Evolutionary conservation across 768 basidiomycete species (phyloP), one percentile per base, ranked within the genome.

Genomic region (Chiua virens): DNA sequence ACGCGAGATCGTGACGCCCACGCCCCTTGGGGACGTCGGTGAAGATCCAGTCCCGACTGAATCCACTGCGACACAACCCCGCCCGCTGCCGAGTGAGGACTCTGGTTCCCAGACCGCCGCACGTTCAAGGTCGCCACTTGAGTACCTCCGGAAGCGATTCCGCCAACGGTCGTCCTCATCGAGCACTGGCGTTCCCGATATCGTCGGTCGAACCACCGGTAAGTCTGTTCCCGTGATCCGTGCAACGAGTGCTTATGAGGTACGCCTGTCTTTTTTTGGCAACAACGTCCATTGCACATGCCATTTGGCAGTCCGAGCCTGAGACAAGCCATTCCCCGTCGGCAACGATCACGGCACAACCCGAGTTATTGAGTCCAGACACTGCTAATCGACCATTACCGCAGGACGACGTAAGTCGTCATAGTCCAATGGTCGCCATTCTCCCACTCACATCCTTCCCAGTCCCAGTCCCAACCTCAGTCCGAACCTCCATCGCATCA

Each of bases 141-240:
- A 69, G 20, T 42, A 66, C 44, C 54, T 71, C 45, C 54, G 63
- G 22, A 45, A 63, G 30, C 54, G 63, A 42, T 60, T 64, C 57
- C 66, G 64, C 34, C 62, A 64, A 41, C 70, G 71, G 5, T 61
- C 63, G 3, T 38, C 52, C 8, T 76, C 75, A 63, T 63, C 28
- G 57, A 72, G 69, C 35, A 39, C 45, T 18, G 39, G 52, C 14
- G 67, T 79, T 18, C 74, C 73, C 4, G 67, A 70, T 34, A 80
- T 79, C 47, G 54, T 73, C 34, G n/a, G 69, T 80, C 27, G 71
- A 78, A 60, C 71, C 79, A 15, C 79, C 79, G 13, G 79, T 79
- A 57, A 73, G 64, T 20, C 27, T 20, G n/a, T 22, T 28, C 8
- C 6, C 9, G 1, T 8, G 10, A 47, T 3, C 30, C 30, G 5